Evolutionary conservation across 257 asterid species (phyloP).

Genomic region (Agastache rugosa): DNA sequence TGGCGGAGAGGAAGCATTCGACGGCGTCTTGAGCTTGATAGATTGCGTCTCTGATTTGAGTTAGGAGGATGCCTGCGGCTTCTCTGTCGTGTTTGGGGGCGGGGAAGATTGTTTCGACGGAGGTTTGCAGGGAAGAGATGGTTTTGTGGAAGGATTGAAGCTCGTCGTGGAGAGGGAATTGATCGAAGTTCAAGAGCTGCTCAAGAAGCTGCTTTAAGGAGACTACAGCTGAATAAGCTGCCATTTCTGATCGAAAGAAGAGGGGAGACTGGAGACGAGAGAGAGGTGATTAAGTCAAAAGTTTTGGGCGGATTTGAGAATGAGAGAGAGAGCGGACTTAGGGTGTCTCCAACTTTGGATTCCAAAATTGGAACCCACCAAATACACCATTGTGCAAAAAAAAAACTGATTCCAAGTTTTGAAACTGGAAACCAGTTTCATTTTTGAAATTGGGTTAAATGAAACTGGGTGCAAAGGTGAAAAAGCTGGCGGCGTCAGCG

Average conservation of each 20-base stretch:
- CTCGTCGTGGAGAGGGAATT: not conserved
- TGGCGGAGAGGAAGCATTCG: slow-evolving; percentile 22
- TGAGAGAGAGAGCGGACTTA: too few species aligned
- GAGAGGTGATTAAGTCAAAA: too few species aligned
- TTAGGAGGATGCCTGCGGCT: slow-evolving; percentile 11
- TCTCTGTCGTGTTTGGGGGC: not conserved
- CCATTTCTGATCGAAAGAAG: slow-evolving; percentile 18
- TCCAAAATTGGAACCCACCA: too few species aligned
- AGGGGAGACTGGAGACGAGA: too few species aligned
- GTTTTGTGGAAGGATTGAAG: slow-evolving; percentile 26
- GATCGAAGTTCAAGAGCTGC: slow-evolving; percentile 24
- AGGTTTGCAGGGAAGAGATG: slow-evolving; percentile 15
- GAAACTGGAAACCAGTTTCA: too few species aligned
- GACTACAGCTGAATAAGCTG: slow-evolving; percentile 44
- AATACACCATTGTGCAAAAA: too few species aligned
- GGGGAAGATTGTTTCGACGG: slow-evolving; percentile 29
- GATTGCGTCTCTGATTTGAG: slow-evolving; percentile 33
- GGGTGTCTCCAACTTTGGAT: too few species aligned
- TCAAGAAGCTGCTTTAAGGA: slow-evolving; percentile 32
- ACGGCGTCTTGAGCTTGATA: slow-evolving; percentile 34
- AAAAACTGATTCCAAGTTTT: too few species aligned
- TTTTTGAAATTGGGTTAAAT: too few species aligned
- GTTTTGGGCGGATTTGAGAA: too few species aligned
- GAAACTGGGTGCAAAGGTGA: too few species aligned
- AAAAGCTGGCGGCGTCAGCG: too few species aligned